Percentiles rank a stretch among this genome's conserved stretches.
Conservation (phyloP, 2,329 filamentous ascomycete genomes). For the Xylariaceae sp. region DNA sequence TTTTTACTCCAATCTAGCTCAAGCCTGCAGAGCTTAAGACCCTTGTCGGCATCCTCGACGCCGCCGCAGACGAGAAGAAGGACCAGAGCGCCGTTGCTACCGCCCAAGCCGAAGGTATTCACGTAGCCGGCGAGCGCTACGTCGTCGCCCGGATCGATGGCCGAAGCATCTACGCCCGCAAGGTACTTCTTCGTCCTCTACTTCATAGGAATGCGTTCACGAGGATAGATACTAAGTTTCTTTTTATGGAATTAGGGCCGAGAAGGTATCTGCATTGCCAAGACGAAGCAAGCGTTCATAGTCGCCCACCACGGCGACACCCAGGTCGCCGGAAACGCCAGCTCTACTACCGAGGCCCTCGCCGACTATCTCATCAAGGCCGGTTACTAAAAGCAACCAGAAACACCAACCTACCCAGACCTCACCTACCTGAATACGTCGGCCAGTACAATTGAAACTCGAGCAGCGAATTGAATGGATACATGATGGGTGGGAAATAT, state of each 20-base stretch:
- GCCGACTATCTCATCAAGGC: constrained; percentile 80
- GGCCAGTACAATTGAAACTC: no score
- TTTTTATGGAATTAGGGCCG: constrained; percentile 51
- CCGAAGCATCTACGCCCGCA: constrained; percentile 77
- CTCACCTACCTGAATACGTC: no score
- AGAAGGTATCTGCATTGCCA: constrained; percentile 76
- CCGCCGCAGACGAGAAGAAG: constrained; percentile 29
- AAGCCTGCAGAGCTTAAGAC: constrained; percentile 57
- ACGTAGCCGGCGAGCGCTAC: constrained; percentile 73
- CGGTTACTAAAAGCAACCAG: constrained; percentile 72
- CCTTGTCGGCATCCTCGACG: constrained; percentile 50
- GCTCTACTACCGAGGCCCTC: constrained; percentile 74
- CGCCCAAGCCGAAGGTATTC: constrained; percentile 68
- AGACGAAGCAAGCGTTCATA: constrained; percentile 85
- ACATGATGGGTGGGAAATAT: constrained; percentile 1
- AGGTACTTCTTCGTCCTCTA: constrained; percentile 49
- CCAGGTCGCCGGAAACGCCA: constrained; percentile 69
- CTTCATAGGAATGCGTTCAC: no score
- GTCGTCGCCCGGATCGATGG: constrained; percentile 73
- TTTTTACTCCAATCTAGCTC: constrained; percentile 43
- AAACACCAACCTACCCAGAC: no score
- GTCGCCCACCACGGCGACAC: constrained; percentile 79
- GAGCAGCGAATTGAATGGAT: constrained; percentile 6
- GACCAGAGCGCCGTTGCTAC: constrained; percentile 51
- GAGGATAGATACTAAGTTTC: constrained; percentile 10